phyloP scores from a whole-genome alignment of 2,329 filamentous ascomycete genomes.

The Neofusicoccum parvum region DNA sequence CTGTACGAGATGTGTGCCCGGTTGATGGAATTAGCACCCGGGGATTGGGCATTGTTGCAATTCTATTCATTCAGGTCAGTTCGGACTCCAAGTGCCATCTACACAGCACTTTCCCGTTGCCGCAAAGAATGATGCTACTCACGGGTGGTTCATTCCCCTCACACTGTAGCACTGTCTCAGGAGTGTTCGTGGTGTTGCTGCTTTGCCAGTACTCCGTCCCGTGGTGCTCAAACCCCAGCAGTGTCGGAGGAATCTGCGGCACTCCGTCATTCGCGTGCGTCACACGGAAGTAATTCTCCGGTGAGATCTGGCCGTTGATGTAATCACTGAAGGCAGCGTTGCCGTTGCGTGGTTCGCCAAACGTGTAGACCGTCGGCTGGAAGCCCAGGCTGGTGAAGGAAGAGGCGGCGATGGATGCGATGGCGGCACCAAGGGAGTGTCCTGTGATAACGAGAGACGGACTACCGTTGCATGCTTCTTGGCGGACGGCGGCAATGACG shows the following conservation, averaged over 20 bases:
- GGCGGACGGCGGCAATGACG: neutral
- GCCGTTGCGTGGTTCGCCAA: conserved; percentile 11
- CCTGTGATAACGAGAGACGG: neutral
- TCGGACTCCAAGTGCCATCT: no score
- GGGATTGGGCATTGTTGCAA: neutral
- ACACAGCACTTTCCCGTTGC: neutral
- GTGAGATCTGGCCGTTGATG: neutral
- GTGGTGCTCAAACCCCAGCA: conserved; percentile 5
- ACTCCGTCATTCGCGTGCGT: conserved; percentile 11
- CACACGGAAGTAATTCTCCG: neutral
- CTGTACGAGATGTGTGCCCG: conserved; percentile 9
- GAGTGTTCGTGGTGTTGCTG: neutral
- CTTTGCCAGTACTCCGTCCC: conserved; percentile 15
- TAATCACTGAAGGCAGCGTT: conserved; percentile 1
- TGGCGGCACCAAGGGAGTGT: conserved; percentile 4
- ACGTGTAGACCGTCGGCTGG: conserved; percentile 2
- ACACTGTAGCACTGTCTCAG: neutral
- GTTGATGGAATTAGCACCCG: neutral
- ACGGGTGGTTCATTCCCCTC: neutral
- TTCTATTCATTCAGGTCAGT: neutral
- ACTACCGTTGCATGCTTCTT: neutral
- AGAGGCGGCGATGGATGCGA: neutral
- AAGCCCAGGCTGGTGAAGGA: neutral
- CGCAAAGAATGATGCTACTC: neutral
- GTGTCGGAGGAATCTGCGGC: conserved; percentile 4